Conservation (phyloP, 345 rosid genomes). For the Bruguiera sexangula region DNA sequence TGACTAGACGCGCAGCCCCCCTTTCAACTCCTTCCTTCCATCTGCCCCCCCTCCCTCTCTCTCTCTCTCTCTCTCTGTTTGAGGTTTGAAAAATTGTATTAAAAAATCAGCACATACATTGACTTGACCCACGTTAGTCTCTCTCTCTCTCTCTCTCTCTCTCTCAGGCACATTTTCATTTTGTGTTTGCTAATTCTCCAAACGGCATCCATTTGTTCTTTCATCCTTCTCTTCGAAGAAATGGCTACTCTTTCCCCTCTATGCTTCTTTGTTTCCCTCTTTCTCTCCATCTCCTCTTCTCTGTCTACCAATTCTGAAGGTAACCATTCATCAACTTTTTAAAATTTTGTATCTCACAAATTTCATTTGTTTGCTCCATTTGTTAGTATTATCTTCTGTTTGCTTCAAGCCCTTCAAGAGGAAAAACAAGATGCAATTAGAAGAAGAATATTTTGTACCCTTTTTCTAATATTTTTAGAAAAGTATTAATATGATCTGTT, state of each 20-base stretch:
- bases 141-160: too few relatives aligned
- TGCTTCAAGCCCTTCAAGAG: background rate
- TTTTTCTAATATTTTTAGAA: too few relatives aligned
- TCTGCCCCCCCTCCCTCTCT: too few relatives aligned
- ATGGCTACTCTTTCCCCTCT: slow-evolving; percentile 27
- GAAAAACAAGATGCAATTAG: background rate
- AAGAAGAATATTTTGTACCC: background rate
- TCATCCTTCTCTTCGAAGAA: background rate
- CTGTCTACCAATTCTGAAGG: slow-evolving; percentile 63
- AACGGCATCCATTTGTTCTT: background rate
- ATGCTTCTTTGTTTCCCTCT: slow-evolving; percentile 15
- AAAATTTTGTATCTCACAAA: slow-evolving; percentile 5
- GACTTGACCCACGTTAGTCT: too few relatives aligned
- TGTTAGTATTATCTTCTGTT: background rate
- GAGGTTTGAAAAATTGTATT: too few relatives aligned
- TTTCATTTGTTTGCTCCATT: background rate
- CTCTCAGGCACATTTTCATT: too few relatives aligned
- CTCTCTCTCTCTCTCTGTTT: too few relatives aligned
- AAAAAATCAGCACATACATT: too few relatives aligned
- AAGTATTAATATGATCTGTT: too few relatives aligned
- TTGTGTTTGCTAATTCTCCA: background rate
- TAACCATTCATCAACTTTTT: slow-evolving; percentile 16
- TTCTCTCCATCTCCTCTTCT: slow-evolving; percentile 33
- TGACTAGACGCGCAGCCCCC: too few relatives aligned
- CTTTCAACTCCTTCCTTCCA: too few relatives aligned